phyloP scores from a whole-genome alignment of 2,329 filamentous ascomycete species.

The Zelopaecilomyces penicillatus region DNA sequence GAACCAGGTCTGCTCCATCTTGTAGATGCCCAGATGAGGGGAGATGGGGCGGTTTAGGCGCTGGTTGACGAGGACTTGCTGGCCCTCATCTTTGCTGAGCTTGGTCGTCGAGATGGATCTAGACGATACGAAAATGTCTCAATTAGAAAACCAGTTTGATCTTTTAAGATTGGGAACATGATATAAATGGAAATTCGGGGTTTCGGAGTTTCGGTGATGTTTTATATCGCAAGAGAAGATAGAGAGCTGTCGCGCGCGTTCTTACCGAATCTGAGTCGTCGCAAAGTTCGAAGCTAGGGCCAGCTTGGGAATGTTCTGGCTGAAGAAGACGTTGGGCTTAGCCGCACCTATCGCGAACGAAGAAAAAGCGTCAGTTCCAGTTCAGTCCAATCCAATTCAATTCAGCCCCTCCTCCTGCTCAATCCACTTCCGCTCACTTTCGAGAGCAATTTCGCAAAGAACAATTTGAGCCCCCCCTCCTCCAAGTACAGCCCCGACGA shows the following conservation, averaged over 20 bases:
- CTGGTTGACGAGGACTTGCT: constrained; percentile 68
- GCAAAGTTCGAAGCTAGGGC: constrained; percentile 33
- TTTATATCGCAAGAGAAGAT: neutral
- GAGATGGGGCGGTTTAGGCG: constrained; percentile 73
- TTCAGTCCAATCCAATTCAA: no score
- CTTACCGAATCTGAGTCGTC: constrained; percentile 41
- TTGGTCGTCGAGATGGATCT: constrained; percentile 49
- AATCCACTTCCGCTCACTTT: no score
- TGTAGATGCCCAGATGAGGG: constrained; percentile 82
- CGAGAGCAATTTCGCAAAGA: no score
- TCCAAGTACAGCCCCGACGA: no score
- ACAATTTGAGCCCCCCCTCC: no score
- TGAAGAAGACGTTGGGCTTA: constrained; percentile 38
- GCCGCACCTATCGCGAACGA: constrained; percentile 26
- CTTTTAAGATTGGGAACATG: neutral
- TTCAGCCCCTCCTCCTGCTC: no score
- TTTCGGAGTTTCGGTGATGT: neutral
- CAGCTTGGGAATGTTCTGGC: constrained; percentile 38
- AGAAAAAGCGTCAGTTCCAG: neutral
- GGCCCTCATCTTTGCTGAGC: constrained; percentile 43
- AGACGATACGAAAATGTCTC: constrained; percentile 10
- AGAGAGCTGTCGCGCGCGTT: no score
- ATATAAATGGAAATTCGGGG: neutral
- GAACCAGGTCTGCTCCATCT: constrained; percentile 78
- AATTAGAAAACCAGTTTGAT: neutral